Evolutionary conservation across 139 green algal genomes (phyloP), one percentile per base, ranked within the genome.

Genomic region (Desmodesmus armatus): DNA sequence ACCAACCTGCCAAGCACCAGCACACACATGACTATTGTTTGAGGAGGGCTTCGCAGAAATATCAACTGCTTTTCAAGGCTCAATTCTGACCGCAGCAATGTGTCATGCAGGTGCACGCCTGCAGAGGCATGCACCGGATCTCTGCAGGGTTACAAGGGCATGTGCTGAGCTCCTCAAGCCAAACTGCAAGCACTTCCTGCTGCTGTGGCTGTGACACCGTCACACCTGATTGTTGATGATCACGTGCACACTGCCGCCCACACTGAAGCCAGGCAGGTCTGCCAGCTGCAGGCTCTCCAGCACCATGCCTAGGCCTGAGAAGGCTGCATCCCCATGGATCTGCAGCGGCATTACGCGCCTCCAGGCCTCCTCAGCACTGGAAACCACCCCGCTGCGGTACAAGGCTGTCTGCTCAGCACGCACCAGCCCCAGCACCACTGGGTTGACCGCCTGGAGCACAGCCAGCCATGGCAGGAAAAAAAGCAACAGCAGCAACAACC

Each of bases 211-310:
- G 13, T 33, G 29, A 43, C 11, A 65, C 2, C 33, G 5, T 31
- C 73, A 5, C 55, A 87, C 80, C 87, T 97, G 94, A 76, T 98
- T 98, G 91, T 98, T 98, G 83, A 97, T 89, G 47, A 97, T 87
- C 41, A 98, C 37, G 65, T 98, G 95, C 21, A 98, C 82, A 3
- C 89, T 94, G 66, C 95, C 94, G 5, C 94, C 95, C 35, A 78
- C 80, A 19, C 63, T 92, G 90, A 92, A 97, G 13, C 94, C 94
- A 63, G 87, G 89, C 71, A 96, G 47, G 53, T 90, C 81, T 1
- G 83, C 87, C 35, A 94, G 81, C 82, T 94, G 87, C 83, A 95
- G 79, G 51, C 67, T 87, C 86, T 97, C 94, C 5, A 89, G 49
- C 7, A 93, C 90, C n/a, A 95, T 60, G n/a, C 94, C 94, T 11